phyloP scores from a whole-genome alignment of 805 yeast species.

The Yueomyces sp. region DNA sequence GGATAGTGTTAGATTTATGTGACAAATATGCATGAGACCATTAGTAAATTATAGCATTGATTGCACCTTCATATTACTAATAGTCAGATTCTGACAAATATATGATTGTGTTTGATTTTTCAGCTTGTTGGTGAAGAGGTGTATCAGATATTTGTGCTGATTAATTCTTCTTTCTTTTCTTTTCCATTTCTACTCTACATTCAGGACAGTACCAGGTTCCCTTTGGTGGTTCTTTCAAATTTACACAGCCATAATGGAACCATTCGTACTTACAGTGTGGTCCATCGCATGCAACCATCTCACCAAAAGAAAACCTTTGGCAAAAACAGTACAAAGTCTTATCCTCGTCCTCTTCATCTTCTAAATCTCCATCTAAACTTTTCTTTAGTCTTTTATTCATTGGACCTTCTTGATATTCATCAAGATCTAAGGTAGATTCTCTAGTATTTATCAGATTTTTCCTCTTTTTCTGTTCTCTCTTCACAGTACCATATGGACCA shows the following conservation, averaged over 20 bases:
- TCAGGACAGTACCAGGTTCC: slow-evolving; percentile 94
- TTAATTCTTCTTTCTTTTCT: slow-evolving; percentile 8
- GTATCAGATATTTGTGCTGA: too few relatives aligned
- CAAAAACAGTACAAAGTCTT: slow-evolving; percentile 78
- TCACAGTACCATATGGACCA: not conserved
- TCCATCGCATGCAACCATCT: slow-evolving; percentile 94
- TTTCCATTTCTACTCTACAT: slow-evolving; percentile 35
- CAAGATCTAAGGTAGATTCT: slow-evolving; percentile 1
- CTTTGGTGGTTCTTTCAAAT: slow-evolving; percentile 74
- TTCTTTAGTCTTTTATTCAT: not conserved
- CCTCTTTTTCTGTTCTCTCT: too few relatives aligned
- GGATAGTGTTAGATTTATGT: too few relatives aligned
- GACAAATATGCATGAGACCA: too few relatives aligned
- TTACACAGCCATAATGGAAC: slow-evolving; percentile 96
- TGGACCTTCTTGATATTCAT: not conserved
- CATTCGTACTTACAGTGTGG: slow-evolving; percentile 80
- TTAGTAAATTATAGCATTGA: too few relatives aligned
- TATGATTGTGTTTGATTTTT: too few relatives aligned
- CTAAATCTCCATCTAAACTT: slow-evolving; percentile 1
- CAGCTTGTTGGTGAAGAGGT: too few relatives aligned
- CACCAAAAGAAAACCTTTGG: slow-evolving; percentile 87
- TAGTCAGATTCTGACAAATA: too few relatives aligned
- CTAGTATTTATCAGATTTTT: slow-evolving; percentile 2
- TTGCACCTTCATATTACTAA: too few relatives aligned
- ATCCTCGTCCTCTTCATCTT: slow-evolving; percentile 39